Percentiles rank a stretch among this genome's conserved stretches.
Conservation (phyloP, 2,329 filamentous ascomycete species). For the Xylariaceae sp. region DNA sequence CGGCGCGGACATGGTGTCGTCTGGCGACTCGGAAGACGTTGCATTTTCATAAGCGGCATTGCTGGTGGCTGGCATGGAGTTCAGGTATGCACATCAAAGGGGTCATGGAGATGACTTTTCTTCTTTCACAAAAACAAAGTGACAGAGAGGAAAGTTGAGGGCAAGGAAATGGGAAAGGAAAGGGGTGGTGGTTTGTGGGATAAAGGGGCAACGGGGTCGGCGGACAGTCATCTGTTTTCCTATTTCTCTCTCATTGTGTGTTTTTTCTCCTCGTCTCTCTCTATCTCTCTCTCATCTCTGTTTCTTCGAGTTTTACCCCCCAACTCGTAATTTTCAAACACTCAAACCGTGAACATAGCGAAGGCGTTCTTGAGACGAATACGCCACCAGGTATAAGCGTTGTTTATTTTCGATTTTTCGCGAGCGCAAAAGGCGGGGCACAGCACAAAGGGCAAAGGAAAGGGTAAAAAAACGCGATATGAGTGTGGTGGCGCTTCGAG, state of each 20-base stretch:
- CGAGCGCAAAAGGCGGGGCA: neutral
- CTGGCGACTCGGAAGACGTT: conserved; percentile 21
- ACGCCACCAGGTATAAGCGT: neutral
- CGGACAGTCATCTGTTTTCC: no score
- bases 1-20: conserved; percentile 24
- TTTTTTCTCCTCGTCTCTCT: neutral
- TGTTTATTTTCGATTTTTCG: neutral
- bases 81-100: conserved; percentile 11
- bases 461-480: conserved; percentile 1
- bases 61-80: conserved; percentile 18
- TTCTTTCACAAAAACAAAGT: neutral
- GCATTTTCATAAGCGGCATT: conserved; percentile 19
- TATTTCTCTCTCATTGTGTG: no score
- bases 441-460: neutral
- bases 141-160: conserved; percentile 1
- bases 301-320: neutral
- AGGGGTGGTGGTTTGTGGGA: no score
- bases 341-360: conserved; percentile 12
- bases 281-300: neutral
- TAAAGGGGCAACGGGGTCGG: no score
- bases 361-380: conserved; percentile 11
- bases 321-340: conserved; percentile 4
- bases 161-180: neutral
- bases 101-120: conserved; percentile 6
- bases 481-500: neutral